Conservation (phyloP, 2,329 filamentous ascomycete genomes). For the Aspergillus ustus region DNA sequence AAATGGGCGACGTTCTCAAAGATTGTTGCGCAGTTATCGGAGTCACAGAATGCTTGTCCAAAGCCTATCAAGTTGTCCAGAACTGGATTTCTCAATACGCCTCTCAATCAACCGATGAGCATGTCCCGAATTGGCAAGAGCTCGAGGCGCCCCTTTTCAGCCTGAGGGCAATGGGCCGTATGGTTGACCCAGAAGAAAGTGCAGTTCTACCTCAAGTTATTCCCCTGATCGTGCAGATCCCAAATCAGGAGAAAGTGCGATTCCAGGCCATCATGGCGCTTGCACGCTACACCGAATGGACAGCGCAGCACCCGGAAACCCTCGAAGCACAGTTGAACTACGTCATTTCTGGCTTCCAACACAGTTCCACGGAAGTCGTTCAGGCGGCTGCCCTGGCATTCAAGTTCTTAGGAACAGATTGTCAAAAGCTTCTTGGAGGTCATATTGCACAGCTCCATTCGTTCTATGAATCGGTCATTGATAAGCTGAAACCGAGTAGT, state of each 20-base stretch:
- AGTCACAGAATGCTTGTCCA: slow-evolving; percentile 85
- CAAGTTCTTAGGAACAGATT: slow-evolving; percentile 97
- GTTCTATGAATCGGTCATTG: slow-evolving; percentile 89
- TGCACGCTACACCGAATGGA: slow-evolving; percentile 97
- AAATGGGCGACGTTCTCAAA: slow-evolving; percentile 97
- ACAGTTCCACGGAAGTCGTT: slow-evolving; percentile 86
- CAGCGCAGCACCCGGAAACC: slow-evolving; percentile 88
- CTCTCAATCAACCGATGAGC: slow-evolving; percentile 70
- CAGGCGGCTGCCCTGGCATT: slow-evolving; percentile 91
- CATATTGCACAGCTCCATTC: slow-evolving; percentile 86
- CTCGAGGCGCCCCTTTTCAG: slow-evolving; percentile 94
- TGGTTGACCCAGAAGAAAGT: slow-evolving; percentile 88
- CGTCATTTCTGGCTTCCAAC: slow-evolving; percentile 90
- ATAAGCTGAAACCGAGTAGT: slow-evolving; percentile 81
- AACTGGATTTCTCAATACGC: slow-evolving; percentile 85
- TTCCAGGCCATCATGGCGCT: slow-evolving; percentile 99
- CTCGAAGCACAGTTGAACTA: slow-evolving; percentile 92
- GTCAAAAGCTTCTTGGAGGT: slow-evolving; percentile 79
- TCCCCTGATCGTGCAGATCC: slow-evolving; percentile 90
- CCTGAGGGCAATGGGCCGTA: slow-evolving; percentile 92
- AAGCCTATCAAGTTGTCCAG: slow-evolving; percentile 85
- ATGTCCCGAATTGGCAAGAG: slow-evolving; percentile 94
- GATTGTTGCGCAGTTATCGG: slow-evolving; percentile 97
- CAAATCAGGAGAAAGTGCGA: slow-evolving; percentile 94
- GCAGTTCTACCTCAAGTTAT: slow-evolving; percentile 90